These are phyloP conservation scores for Gonapodya prolifera DNA, from an alignment of 192 early-diverging fungal species.

Conservation along the genomic window DNA sequence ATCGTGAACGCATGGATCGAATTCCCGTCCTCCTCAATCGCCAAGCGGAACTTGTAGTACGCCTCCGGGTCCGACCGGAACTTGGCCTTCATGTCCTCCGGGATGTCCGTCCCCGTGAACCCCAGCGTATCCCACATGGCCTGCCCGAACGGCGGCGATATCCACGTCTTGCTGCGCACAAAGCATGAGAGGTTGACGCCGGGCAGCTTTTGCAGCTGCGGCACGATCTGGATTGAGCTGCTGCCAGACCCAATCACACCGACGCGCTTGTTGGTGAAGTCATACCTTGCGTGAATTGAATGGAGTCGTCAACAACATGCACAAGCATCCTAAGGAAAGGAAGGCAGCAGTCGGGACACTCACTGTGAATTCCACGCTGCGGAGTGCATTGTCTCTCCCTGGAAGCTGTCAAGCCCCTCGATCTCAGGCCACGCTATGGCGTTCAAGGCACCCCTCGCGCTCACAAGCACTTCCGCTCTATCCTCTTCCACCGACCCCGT, in stretches of 20 bases:
- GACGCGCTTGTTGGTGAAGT: constrained; percentile 27
- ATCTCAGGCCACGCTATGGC: constrained; percentile 30
- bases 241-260: constrained; percentile 27
- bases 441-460: constrained; percentile 31
- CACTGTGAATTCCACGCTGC: constrained; percentile 43
- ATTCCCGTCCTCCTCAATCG: too few species aligned
- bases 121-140: constrained; percentile 19
- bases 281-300: too few species aligned
- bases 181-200: too few species aligned
- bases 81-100: not conserved
- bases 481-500: constrained; percentile 6
- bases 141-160: too few species aligned
- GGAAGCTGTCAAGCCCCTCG: constrained; percentile 26
- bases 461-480: constrained; percentile 24
- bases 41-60: too few species aligned
- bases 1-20: too few species aligned
- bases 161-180: too few species aligned
- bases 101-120: not conserved
- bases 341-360: too few species aligned
- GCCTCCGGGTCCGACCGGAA: not conserved
- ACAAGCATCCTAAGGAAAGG: too few species aligned
- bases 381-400: constrained; percentile 36
- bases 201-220: constrained; percentile 19
- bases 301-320: too few species aligned
- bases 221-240: constrained; percentile 26